phyloP scores from a whole-genome alignment of 345 rosid species.

The Corymbia maculata region DNA sequence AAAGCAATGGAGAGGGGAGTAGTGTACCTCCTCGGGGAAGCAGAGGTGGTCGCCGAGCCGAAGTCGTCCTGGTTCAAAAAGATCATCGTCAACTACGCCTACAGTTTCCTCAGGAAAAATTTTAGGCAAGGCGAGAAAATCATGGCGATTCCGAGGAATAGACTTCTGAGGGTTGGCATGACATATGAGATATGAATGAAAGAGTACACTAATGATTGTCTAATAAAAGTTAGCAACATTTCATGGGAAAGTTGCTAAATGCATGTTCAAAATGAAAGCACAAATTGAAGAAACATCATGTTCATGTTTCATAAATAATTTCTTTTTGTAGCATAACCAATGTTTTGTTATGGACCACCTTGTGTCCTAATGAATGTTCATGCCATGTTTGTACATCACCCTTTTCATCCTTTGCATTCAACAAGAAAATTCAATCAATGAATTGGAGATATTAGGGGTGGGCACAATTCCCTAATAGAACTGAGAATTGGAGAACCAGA shows the following conservation, averaged over 20 bases:
- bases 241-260: not conserved
- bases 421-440: not conserved
- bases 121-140: constrained; percentile 46
- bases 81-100: constrained; percentile 46
- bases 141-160: constrained; percentile 45
- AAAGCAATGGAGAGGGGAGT: constrained; percentile 58
- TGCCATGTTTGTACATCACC: not conserved
- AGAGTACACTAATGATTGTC: not conserved
- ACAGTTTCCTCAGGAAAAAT: constrained; percentile 54
- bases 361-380: not conserved
- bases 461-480: too few relatives aligned
- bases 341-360: not conserved
- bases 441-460: not conserved
- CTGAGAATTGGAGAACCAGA: too few relatives aligned
- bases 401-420: not conserved
- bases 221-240: not conserved
- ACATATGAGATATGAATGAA: constrained; percentile 51
- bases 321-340: not conserved
- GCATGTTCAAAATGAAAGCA: not conserved
- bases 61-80: constrained; percentile 49
- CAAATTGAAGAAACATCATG: not conserved
- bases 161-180: constrained; percentile 83
- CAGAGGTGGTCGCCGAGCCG: constrained; percentile 47
- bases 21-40: constrained; percentile 62
- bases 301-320: not conserved